phyloP scores from a whole-genome alignment of 2,329 filamentous ascomycete species.

The Thielaviopsis musarum region DNA sequence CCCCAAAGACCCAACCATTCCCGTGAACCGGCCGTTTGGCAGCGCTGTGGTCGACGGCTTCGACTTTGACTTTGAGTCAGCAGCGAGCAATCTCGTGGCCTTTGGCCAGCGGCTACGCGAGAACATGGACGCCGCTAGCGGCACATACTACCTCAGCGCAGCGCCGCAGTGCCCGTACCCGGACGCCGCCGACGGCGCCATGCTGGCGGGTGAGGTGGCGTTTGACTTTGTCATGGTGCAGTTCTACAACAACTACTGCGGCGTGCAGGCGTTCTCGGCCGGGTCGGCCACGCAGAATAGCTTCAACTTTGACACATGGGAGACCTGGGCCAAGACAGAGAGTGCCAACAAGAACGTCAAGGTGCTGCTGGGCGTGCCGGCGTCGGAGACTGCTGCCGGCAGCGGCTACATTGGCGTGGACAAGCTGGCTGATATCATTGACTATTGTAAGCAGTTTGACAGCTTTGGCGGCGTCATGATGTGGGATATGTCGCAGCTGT shows the following conservation, averaged over 20 bases:
- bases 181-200: constrained; percentile 20
- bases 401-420: constrained; percentile 22
- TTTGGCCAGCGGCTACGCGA: constrained; percentile 23
- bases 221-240: constrained; percentile 30
- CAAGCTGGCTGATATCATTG: constrained; percentile 22
- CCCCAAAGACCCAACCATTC: constrained; percentile 18
- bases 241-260: constrained; percentile 42
- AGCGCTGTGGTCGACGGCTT: constrained; percentile 23
- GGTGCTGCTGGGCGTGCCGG: constrained; percentile 29
- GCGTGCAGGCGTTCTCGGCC: constrained; percentile 29
- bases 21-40: constrained; percentile 24
- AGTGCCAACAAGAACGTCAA: constrained; percentile 36
- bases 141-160: constrained; percentile 23
- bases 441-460: constrained; percentile 20
- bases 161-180: constrained; percentile 28
- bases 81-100: constrained; percentile 15
- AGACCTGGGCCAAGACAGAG: constrained; percentile 42
- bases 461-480: constrained; percentile 30
- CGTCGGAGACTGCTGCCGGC: constrained; percentile 20
- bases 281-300: constrained; percentile 17
- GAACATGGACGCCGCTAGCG: constrained; percentile 31
- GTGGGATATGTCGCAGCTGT: constrained; percentile 27
- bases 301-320: constrained; percentile 32
- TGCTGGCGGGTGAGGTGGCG: constrained; percentile 23
- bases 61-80: constrained; percentile 25